Evolutionary conservation across 345 rosid species (phyloP).

Genomic region (Cardamine occulta): DNA sequence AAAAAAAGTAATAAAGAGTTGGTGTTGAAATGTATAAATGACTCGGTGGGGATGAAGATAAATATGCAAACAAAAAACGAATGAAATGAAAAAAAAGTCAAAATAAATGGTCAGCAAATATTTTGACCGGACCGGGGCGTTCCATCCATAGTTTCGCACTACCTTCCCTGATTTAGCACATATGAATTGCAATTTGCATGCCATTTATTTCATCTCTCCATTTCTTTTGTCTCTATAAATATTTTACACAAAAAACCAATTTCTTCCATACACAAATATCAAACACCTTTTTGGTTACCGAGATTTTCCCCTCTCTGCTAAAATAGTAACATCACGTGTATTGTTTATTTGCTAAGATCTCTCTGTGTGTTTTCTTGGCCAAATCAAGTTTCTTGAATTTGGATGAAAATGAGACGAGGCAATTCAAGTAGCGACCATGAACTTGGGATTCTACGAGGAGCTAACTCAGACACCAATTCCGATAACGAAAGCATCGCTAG

Average conservation of each 20-base stretch:
- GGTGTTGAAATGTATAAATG: conserved; percentile 28
- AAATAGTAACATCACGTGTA: conserved; percentile 12
- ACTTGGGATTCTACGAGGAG: conserved; percentile 47
- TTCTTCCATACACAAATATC: conserved; percentile 31
- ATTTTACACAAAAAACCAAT: conserved; percentile 15
- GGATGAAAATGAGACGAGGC: conserved; percentile 42
- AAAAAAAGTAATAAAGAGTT: background rate
- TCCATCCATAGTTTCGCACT: conserved; percentile 44
- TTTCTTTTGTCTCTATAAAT: conserved; percentile 27
- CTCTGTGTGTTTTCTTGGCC: background rate
- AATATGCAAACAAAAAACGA: background rate
- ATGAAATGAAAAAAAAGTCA: conserved; percentile 19
- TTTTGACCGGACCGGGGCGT: conserved; percentile 37
- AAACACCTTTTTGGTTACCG: conserved; percentile 14
- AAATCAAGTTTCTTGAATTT: conserved; percentile 4
- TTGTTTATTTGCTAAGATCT: conserved; percentile 19
- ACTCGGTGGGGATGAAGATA: conserved; percentile 18
- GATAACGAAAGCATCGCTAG: conserved; percentile 69
- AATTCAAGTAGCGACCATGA: conserved; percentile 41
- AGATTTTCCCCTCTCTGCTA: conserved; percentile 3
- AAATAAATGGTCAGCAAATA: conserved; percentile 40
- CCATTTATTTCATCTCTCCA: conserved; percentile 4
- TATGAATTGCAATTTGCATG: conserved; percentile 26
- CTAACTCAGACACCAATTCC: conserved; percentile 60
- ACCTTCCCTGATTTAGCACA: conserved; percentile 29